Percentiles rank a stretch among this genome's conserved stretches.
phyloP scores from a whole-genome alignment of 805 yeast genomes.

The Barnettozyma wickerhamii region DNA sequence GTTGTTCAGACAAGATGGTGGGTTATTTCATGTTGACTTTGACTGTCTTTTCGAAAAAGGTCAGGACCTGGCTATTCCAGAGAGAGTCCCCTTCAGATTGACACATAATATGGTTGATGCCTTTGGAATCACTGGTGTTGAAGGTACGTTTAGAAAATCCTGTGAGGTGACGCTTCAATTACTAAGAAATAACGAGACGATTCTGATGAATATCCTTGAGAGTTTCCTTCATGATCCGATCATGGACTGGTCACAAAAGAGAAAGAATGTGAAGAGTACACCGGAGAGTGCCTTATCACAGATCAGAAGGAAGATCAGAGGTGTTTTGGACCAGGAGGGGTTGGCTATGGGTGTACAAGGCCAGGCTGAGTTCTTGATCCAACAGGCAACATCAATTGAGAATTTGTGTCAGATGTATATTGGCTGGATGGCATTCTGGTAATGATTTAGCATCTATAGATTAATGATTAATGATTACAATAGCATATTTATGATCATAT shows the following conservation, averaged over 20 bases:
- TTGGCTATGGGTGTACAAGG: constrained; percentile 87
- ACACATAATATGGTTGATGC: constrained; percentile 90
- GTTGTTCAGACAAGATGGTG: constrained; percentile 71
- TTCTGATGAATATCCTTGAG: constrained; percentile 85
- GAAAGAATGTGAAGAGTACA: constrained; percentile 36
- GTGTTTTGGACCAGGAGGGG: constrained; percentile 76
- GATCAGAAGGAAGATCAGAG: constrained; percentile 77
- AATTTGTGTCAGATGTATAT: constrained; percentile 82
- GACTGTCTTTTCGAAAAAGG: constrained; percentile 92
- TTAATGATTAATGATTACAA: not conserved
- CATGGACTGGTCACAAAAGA: constrained; percentile 62
- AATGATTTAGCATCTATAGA: constrained; percentile 6
- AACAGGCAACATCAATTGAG: constrained; percentile 69
- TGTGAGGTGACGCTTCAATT: constrained; percentile 79
- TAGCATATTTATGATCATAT: too few relatives aligned
- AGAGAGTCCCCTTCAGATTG: constrained; percentile 88
- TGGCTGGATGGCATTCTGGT: constrained; percentile 86
- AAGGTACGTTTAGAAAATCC: constrained; percentile 81
- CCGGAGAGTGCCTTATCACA: constrained; percentile 69
- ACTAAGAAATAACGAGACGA: constrained; percentile 73
- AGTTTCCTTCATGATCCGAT: constrained; percentile 91
- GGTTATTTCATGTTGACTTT: constrained; percentile 89
- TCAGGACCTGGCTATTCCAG: constrained; percentile 73
- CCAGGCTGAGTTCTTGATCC: constrained; percentile 85
- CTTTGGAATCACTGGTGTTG: constrained; percentile 80